A percentile compares a stretch with the other conserved stretches of the same genome.
Conservation (phyloP, 495 filamentous ascomycete genomes). For the Staphylotrichum tortipilum region DNA sequence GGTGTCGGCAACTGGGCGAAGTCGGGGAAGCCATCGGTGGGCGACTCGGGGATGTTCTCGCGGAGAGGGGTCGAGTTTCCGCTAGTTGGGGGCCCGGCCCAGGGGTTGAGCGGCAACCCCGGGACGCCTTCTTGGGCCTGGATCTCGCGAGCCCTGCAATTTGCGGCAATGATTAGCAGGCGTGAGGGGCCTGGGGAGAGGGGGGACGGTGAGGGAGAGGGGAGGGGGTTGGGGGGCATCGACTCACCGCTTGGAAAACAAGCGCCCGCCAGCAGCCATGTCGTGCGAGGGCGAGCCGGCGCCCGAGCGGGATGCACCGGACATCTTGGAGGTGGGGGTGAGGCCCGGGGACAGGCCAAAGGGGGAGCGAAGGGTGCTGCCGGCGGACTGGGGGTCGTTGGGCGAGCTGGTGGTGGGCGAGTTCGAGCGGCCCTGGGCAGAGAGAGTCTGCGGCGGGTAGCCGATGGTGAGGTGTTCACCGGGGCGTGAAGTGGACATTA, state of each 20-base stretch:
- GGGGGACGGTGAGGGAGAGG: too few relatives aligned
- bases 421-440: conserved; percentile 63
- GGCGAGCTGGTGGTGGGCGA: conserved; percentile 86
- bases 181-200: conserved; percentile 7
- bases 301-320: conserved; percentile 71
- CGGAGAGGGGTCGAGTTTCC: conserved; percentile 92
- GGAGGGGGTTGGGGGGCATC: too few relatives aligned
- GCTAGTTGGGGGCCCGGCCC: conserved; percentile 86
- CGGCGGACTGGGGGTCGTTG: conserved; percentile 62
- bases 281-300: conserved; percentile 97
- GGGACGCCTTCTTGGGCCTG: conserved; percentile 85
- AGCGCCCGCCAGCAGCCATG: conserved; percentile 52
- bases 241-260: conserved; percentile 88
- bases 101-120: conserved; percentile 67
- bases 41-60: conserved; percentile 97
- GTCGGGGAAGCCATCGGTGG: conserved; percentile 90
- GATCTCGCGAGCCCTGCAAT: conserved; percentile 77
- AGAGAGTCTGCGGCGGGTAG: conserved; percentile 52
- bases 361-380: conserved; percentile 60
- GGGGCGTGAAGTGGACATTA: conserved; percentile 92
- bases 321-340: conserved; percentile 56
- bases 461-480: conserved; percentile 62
- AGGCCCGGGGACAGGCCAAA: conserved; percentile 61
- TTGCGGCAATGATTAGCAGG: conserved; percentile 14
- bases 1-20: conserved; percentile 57